phyloP scores from a whole-genome alignment of 106 monocot genomes.

The Allium sativum region DNA sequence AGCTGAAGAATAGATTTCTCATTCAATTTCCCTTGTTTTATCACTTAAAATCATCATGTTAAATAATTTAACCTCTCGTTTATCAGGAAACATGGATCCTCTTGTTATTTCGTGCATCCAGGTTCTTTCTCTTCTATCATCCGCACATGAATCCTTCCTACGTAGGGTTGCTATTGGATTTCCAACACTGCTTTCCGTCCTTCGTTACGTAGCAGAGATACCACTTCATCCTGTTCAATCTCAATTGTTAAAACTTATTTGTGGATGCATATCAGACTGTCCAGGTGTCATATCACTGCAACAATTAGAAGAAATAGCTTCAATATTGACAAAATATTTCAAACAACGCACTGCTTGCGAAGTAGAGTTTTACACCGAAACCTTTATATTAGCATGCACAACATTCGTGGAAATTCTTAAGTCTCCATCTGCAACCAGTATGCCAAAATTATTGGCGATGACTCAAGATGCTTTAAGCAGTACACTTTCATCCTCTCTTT shows the following conservation, averaged over 20 bases:
- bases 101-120: conserved; percentile 56
- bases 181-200: conserved; percentile 49
- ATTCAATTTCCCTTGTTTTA: neutral
- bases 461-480: conserved; percentile 51
- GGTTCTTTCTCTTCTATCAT: conserved; percentile 53
- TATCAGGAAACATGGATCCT: conserved; percentile 75
- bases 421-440: conserved; percentile 42
- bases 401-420: conserved; percentile 62
- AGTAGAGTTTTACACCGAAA: conserved; percentile 47
- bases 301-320: conserved; percentile 59
- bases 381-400: conserved; percentile 54
- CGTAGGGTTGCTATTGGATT: conserved; percentile 62
- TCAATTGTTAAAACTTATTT: conserved; percentile 61
- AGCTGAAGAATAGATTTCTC: neutral
- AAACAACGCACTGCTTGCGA: conserved; percentile 36
- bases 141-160: conserved; percentile 46
- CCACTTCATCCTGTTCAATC: conserved; percentile 87
- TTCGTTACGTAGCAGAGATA: conserved; percentile 64
- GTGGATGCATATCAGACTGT: conserved; percentile 32
- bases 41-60: neutral
- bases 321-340: conserved; percentile 41
- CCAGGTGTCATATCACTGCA: conserved; percentile 64
- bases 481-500: conserved; percentile 40
- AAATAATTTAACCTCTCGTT: neutral
- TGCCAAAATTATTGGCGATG: conserved; percentile 30